These are phyloP conservation scores for Nothomitra cinnamomea DNA, from an alignment of 2,329 filamentous ascomycete genomes.

Conservation along the genomic window DNA sequence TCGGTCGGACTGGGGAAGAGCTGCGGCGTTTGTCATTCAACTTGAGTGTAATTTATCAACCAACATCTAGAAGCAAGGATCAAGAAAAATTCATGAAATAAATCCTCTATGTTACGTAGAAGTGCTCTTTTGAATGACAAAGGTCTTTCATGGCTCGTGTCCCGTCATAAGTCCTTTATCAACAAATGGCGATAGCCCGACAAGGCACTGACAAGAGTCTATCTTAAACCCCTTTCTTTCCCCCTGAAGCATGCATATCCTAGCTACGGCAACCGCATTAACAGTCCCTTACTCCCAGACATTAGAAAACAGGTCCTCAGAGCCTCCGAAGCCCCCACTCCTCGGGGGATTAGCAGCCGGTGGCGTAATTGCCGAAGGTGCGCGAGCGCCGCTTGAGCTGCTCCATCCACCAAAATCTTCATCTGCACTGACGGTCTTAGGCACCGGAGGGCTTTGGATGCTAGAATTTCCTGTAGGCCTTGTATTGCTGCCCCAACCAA, in stretches of 20 bases:
- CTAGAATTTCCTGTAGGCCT: conserved; percentile 28
- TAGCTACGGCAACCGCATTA: background rate
- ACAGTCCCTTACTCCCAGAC: conserved; percentile 59
- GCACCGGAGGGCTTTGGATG: conserved; percentile 31
- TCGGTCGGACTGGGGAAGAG: no score
- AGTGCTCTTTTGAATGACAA: background rate
- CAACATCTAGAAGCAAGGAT: no score
- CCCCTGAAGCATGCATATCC: background rate
- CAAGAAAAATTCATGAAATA: background rate
- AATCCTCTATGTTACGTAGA: background rate
- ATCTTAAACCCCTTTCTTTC: background rate
- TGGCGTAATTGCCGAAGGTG: conserved; percentile 30
- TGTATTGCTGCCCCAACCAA: conserved; percentile 39
- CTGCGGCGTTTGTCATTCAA: no score
- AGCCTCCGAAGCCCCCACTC: background rate
- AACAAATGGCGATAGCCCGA: no score
- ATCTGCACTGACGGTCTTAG: conserved; percentile 62
- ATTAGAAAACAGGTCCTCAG: conserved; percentile 87
- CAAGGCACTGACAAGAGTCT: no score
- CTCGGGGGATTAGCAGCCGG: background rate
- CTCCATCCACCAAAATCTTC: conserved; percentile 96
- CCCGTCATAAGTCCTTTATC: no score
- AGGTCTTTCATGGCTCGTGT: background rate
- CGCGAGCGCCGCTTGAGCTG: conserved; percentile 36
- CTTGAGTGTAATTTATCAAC: no score